Evolutionary conservation across 768 basidiomycete species (phyloP).

Genomic region (Boletus insuetus): DNA sequence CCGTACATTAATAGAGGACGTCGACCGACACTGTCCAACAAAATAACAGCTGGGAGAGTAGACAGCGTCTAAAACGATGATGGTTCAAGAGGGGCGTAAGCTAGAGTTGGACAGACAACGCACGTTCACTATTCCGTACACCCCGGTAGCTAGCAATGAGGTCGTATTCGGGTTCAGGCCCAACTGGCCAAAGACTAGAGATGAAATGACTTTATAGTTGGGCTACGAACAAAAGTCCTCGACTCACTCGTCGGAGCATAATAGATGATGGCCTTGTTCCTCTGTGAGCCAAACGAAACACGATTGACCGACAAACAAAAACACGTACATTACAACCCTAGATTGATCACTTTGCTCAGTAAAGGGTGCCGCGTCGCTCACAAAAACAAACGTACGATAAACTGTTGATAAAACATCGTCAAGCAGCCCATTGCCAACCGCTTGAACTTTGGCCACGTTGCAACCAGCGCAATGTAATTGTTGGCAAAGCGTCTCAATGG

Average conservation of each 20-base stretch:
- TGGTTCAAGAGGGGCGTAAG: background rate
- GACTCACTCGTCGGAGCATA: slow-evolving; percentile 23
- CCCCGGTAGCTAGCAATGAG: slow-evolving; percentile 41
- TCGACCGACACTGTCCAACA: slow-evolving; percentile 38
- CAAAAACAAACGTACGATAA: slow-evolving; percentile 23
- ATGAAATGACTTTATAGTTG: slow-evolving; percentile 15
- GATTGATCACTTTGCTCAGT: background rate
- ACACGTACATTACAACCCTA: slow-evolving; percentile 28
- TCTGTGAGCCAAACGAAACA: slow-evolving; percentile 4
- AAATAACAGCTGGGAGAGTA: slow-evolving; percentile 36
- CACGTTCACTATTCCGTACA: slow-evolving; percentile 37
- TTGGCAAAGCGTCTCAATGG: slow-evolving; percentile 15
- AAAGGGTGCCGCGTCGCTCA: background rate
- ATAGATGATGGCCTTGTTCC: slow-evolving; percentile 28
- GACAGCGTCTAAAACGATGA: slow-evolving; percentile 27
- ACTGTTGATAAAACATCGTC: slow-evolving; percentile 34
- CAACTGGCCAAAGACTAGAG: slow-evolving; percentile 39
- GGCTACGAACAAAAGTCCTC: background rate
- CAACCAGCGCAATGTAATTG: slow-evolving; percentile 24
- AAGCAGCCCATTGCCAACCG: slow-evolving; percentile 29
- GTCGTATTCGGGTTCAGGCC: slow-evolving; percentile 40
- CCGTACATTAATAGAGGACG: slow-evolving; percentile 40
- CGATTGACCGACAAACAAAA: background rate
- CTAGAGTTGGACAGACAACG: background rate
- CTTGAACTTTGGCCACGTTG: slow-evolving; percentile 33